phyloP scores from a whole-genome alignment of 805 yeast genomes.

The Naumovozyma castellii region DNA sequence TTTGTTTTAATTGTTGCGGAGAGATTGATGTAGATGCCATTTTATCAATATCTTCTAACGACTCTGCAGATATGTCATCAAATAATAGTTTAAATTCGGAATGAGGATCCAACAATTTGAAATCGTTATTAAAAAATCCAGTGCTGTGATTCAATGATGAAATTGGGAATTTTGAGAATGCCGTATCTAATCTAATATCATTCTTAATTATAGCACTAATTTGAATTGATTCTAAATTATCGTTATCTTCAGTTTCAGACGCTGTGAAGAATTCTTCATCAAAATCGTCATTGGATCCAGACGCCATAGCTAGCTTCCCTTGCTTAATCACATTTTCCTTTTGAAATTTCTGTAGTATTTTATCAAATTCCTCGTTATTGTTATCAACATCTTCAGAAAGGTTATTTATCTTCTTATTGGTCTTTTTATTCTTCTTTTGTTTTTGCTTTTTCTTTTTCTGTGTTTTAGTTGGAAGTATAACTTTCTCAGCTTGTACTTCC shows the following conservation, averaged over 20 bases:
- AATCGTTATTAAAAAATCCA: conserved; percentile 19
- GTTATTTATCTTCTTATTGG: conserved; percentile 15
- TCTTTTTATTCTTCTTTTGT: conserved; percentile 18
- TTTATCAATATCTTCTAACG: conserved; percentile 66
- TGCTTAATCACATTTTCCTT: conserved; percentile 18
- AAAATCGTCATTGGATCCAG: conserved; percentile 20
- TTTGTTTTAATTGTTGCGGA: conserved; percentile 58
- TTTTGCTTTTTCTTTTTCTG: conserved; percentile 23
- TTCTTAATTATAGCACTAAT: conserved; percentile 27
- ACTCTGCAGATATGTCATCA: conserved; percentile 59
- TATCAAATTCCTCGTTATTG: conserved; percentile 52
- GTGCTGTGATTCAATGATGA: conserved; percentile 7
- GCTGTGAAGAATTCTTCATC: conserved; percentile 39
- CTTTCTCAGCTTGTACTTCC: conserved; percentile 2
- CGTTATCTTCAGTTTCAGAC: conserved; percentile 20
- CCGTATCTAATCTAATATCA: conserved; percentile 25
- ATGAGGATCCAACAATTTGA: conserved; percentile 59
- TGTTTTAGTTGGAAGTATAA: conserved; percentile 2
- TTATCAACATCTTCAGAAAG: conserved; percentile 17
- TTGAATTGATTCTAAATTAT: conserved; percentile 7
- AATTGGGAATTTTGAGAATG: conserved; percentile 18
- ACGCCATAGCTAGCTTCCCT: conserved; percentile 1
- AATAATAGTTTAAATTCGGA: conserved; percentile 60
- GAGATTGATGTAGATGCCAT: conserved; percentile 61
- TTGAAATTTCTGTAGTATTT: conserved; percentile 38